Evolutionary conservation across 768 basidiomycete genomes (phyloP).

Genomic region (Termitomyces sp.): DNA sequence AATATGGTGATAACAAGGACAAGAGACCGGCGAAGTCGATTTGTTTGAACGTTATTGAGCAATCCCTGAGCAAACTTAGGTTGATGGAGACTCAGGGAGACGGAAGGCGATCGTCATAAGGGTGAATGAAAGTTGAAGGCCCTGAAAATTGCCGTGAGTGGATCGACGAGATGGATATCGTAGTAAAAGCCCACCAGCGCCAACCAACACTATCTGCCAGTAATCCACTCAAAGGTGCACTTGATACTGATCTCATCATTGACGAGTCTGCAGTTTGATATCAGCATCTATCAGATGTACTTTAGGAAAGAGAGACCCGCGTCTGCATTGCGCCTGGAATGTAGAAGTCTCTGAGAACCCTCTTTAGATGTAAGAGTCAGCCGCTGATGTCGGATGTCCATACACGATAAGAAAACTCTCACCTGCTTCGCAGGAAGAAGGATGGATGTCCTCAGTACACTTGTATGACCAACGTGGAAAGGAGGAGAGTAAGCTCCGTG

Average conservation of each 20-base stretch:
- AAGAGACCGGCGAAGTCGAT: conserved; percentile 60
- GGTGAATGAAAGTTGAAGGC: conserved; percentile 54
- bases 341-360: not conserved
- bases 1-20: conserved; percentile 51
- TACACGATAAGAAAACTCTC: not conserved
- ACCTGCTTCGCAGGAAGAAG: not conserved
- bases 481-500: not conserved
- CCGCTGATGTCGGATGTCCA: not conserved
- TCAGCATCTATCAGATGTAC: no score
- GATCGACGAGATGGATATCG: not conserved
- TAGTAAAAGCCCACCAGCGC: conserved; percentile 42
- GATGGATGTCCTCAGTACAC: not conserved
- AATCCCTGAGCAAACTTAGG: conserved; percentile 36
- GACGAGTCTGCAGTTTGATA: no score
- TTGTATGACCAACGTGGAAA: not conserved
- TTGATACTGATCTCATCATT: conserved; percentile 47
- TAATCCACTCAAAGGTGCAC: conserved; percentile 60
- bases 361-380: not conserved
- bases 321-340: no score
- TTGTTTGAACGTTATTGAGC: conserved; percentile 47
- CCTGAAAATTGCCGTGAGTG: conserved; percentile 22
- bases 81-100: conserved; percentile 49
- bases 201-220: conserved; percentile 61
- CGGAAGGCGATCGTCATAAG: conserved; percentile 46
- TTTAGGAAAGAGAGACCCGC: no score